phyloP scores from a whole-genome alignment of 768 basidiomycete genomes.

The Vararia minispora region DNA sequence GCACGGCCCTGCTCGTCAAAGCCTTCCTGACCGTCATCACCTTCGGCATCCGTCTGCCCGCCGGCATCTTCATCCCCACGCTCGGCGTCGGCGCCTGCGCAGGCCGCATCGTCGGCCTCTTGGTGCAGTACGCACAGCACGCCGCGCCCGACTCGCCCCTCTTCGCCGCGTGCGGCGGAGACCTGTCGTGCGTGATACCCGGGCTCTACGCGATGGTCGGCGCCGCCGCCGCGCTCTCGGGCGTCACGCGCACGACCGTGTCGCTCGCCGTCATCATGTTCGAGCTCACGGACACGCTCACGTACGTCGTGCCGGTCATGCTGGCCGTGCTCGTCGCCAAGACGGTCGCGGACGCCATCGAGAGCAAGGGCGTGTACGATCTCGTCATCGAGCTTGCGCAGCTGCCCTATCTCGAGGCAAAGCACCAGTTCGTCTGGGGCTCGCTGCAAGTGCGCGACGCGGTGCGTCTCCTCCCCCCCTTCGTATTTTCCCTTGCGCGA shows the following conservation, averaged over 20 bases:
- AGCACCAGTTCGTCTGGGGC: constrained; percentile 86
- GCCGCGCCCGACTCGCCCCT: constrained; percentile 44
- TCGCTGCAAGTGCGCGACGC: constrained; percentile 65
- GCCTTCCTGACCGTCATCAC: constrained; percentile 75
- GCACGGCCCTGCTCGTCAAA: constrained; percentile 75
- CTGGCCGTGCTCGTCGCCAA: constrained; percentile 81
- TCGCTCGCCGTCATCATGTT: constrained; percentile 95
- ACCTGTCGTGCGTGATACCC: constrained; percentile 70
- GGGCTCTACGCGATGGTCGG: constrained; percentile 96
- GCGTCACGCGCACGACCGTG: constrained; percentile 91
- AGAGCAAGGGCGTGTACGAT: constrained; percentile 95
- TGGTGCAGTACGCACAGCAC: constrained; percentile 66
- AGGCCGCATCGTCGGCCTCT: constrained; percentile 77
- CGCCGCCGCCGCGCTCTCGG: constrained; percentile 86
- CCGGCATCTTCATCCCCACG: constrained; percentile 95
- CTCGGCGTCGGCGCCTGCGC: constrained; percentile 92
- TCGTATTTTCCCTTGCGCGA: neutral
- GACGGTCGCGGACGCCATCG: constrained; percentile 78
- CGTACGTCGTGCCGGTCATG: constrained; percentile 89
- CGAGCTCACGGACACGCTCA: constrained; percentile 87
- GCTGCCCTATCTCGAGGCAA: constrained; percentile 87
- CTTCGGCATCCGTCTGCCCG: constrained; percentile 85
- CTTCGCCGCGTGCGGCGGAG: constrained; percentile 57
- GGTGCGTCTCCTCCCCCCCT: constrained; percentile 31
- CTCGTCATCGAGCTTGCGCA: constrained; percentile 88